Base-by-base conservation (phyloP, 768 basidiomycete genomes). In the Stropharia rugosoannulata region DNA sequence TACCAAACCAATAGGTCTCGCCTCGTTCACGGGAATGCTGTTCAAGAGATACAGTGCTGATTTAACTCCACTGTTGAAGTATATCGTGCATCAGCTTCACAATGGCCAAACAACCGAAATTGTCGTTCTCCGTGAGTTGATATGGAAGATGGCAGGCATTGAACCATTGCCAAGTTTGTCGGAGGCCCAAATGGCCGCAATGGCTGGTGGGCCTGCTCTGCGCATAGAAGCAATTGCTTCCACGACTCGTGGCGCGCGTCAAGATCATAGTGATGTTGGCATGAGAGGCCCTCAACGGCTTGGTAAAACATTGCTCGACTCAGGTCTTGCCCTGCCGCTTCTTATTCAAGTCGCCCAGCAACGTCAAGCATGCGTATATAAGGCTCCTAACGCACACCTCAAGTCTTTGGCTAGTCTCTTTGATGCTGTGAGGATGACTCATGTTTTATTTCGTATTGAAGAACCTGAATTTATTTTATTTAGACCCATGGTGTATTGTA, bases 121-220 rank as follows among this genome's bases (percentile, higher is more conserved):
- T 42, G 82, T 95, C 18, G 90, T 98, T 19, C 77, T 99, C n/a
- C 84, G 89, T 32, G 94, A 96, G 65, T 74, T 99, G 49, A 93
- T 98, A 49, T 89, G 86, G 82, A 92, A 93, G 68, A 96, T 98
- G 93, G 89, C 94, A 5, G 94, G 91, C 3, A 92, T 97, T 56
- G 89, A 96, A 64, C 93, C 94, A 3, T 75, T 97, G 49, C 91
- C 93, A 0, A 94, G 87, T 68, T 74, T 98, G 37, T 91, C 94
- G 0, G 93, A 97, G 57, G 78, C 86, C 0, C 95, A 98, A 69
- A 85, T 98, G 49, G 70, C 80, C 39, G 93, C 93, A 5, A 95
- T 97, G 86, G 92, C 90, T 5, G 93, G 95, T 44, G 97, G 97
- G 4, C 86, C 90, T 3, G 80, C 84, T 25, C 80, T 99, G 51